A percentile compares a stretch with the other conserved stretches of the same genome.
Conservation (phyloP, 371 early-diverging fungal genomes). For the Massospora cicadina region DNA sequence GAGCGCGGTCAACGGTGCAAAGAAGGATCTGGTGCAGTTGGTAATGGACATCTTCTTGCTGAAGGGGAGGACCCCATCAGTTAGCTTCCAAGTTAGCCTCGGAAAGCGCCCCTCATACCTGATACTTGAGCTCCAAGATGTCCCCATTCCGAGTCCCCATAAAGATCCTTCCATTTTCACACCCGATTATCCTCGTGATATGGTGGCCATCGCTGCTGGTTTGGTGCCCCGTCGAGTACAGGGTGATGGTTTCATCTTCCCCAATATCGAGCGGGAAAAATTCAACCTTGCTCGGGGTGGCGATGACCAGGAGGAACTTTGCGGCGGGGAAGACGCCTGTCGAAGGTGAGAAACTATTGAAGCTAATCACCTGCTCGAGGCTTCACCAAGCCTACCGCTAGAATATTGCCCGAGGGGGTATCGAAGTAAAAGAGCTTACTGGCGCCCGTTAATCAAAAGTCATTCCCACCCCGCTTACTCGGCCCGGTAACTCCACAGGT, state of each 20-base stretch:
- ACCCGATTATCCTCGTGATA: not conserved
- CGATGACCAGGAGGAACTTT: not conserved
- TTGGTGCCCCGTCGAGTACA: not conserved
- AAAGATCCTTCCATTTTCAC: constrained; percentile 3
- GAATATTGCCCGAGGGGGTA: not conserved
- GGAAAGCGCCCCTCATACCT: not conserved
- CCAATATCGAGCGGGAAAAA: not conserved
- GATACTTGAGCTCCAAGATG: not conserved
- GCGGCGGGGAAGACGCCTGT: not conserved
- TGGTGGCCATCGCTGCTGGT: not conserved
- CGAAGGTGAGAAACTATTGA: too few species aligned
- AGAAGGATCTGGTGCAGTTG: not conserved
- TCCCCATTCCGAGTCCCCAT: not conserved
- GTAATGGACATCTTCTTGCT: not conserved
- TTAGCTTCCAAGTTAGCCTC: not conserved
- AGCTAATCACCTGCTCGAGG: not conserved
- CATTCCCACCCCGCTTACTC: too few species aligned
- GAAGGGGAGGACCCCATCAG: not conserved
- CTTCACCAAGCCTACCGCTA: not conserved
- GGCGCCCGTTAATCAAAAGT: too few species aligned
- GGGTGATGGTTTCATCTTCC: not conserved
- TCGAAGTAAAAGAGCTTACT: not conserved
- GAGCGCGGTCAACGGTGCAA: not conserved
- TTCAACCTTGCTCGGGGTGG: not conserved
- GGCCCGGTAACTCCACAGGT: not conserved